Percentiles rank a stretch among this genome's conserved stretches.
These are phyloP conservation scores for Vaccinium myrtillus DNA, from an alignment of 148 eudicot species.

Conservation along the genomic window DNA sequence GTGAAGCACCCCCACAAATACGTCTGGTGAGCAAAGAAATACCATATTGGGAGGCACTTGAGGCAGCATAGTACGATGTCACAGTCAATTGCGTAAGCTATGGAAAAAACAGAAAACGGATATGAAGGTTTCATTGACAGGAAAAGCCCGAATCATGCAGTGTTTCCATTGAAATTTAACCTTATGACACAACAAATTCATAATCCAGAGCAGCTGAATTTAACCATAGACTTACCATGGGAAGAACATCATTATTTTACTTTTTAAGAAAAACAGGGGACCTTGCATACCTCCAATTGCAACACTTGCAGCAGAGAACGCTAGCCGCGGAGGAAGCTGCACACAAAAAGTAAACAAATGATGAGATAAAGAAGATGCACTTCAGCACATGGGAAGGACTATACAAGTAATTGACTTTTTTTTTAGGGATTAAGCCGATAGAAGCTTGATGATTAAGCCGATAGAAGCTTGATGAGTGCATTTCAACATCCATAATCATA, in stretches of 20 bases:
- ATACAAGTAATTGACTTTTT: background rate
- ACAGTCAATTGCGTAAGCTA: constrained; percentile 69
- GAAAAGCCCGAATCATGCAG: background rate
- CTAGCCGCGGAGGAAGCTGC: constrained; percentile 64
- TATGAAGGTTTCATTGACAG: too few relatives aligned
- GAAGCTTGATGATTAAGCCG: background rate
- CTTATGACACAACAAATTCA: background rate
- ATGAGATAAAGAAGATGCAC: background rate
- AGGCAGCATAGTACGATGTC: constrained; percentile 82
- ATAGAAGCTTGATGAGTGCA: too few relatives aligned
- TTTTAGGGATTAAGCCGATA: background rate
- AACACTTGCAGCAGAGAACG: constrained; percentile 65
- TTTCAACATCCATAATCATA: too few relatives aligned
- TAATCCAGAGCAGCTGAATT: too few relatives aligned
- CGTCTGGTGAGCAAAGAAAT: constrained; percentile 75
- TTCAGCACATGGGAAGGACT: background rate
- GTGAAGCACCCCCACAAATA: constrained; percentile 8
- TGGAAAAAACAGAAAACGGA: constrained; percentile 21
- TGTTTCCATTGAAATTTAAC: background rate
- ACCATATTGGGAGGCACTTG: constrained; percentile 81
- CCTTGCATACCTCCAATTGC: constrained; percentile 74
- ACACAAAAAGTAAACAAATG: constrained; percentile 14
- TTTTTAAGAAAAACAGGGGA: background rate
- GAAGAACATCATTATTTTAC: background rate
- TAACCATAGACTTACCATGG: too few relatives aligned